Base-by-base conservation (phyloP, 345 rosid species). In the Hypericum perforatum region DNA sequence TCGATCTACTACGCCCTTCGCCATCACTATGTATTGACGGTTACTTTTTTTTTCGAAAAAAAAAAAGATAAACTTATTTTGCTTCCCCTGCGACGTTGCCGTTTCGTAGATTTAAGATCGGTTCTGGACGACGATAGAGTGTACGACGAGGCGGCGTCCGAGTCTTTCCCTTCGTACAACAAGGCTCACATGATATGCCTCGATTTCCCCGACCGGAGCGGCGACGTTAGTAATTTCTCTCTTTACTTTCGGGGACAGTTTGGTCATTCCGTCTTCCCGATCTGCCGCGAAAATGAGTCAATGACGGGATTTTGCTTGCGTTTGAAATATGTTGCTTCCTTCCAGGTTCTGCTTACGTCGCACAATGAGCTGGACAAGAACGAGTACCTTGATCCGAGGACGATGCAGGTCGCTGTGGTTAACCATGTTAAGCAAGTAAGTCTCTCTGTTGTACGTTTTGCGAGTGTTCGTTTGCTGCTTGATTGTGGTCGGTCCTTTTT, bases 341-440 rank as follows among this genome's bases (percentile, higher is more conserved):
- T 73, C 43, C 68, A 91, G 98, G 84, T 82, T 54, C 58, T 89
- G 67, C 54, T 89, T 58, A 78, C 98, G 16, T 60, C 82, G 38
- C 82, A 66, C 49, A 81, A 82, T 42, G 97, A 88, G 64, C 49
- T 92, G 49, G 65, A 57, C 42, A 72, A 73, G 63, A 80, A 77
- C 48, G 82, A 80, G 77, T 92, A 67, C 54, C 75, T 92, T 66
- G 98, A 92, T 76, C 94, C 98, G 40, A 84, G 90, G 68, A 89
- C 89, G 65, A 87, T 91, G 0, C 94, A 84, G 67, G 94, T 89
- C 62, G 98, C 95, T 29, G 57, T 65, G 41, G 79, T 92, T 52
- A 82, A 92, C 67, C 98, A 92, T 79, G 78, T 89, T 53, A 92
- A 89, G 77, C 98, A 92, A 84, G 98, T 92, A 57, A 54, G 63